Evolutionary conservation across 139 green algal genomes (phyloP).

Genomic region (Picochlorum sp.): DNA sequence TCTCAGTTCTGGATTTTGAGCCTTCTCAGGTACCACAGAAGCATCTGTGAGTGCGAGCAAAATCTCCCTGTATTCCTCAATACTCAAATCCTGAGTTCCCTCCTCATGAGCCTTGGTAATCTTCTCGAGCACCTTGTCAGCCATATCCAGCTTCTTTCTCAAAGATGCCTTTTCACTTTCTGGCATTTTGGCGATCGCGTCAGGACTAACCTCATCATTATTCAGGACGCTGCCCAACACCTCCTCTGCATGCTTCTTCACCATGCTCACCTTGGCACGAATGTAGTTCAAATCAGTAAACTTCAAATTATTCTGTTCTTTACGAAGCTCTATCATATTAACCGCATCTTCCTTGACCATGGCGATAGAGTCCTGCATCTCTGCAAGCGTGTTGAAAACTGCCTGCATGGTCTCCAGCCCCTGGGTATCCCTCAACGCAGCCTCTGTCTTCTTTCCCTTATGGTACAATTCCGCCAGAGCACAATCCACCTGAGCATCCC

Average conservation of each 20-base stretch:
- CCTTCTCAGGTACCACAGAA: background rate
- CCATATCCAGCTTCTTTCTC: slow-evolving; percentile 23
- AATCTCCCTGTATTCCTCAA: slow-evolving; percentile 29
- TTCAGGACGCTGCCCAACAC: slow-evolving; percentile 32
- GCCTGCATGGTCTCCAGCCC: slow-evolving; percentile 33
- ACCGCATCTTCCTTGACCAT: slow-evolving; percentile 29
- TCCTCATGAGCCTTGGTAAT: slow-evolving; percentile 18
- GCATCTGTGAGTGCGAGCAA: slow-evolving; percentile 16
- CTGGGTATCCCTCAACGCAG: background rate
- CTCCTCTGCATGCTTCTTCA: slow-evolving; percentile 29
- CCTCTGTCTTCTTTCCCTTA: slow-evolving; percentile 12
- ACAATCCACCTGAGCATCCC: slow-evolving; percentile 35
- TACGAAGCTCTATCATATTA: slow-evolving; percentile 23
- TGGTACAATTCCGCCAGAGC: slow-evolving; percentile 44
- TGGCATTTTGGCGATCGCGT: slow-evolving; percentile 22
- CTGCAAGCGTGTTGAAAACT: slow-evolving; percentile 35
- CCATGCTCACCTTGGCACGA: slow-evolving; percentile 22
- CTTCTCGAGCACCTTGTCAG: slow-evolving; percentile 23
- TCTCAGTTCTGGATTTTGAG: slow-evolving; percentile 2
- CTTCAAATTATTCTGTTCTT: slow-evolving; percentile 28
- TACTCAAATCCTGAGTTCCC: slow-evolving; percentile 3
- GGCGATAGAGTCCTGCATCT: slow-evolving; percentile 43
- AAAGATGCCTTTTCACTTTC: slow-evolving; percentile 29
- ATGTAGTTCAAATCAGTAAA: slow-evolving; percentile 34
- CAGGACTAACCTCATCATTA: slow-evolving; percentile 28